Percentiles rank a stretch among this genome's conserved stretches.
These are phyloP conservation scores for Dentipellis fragilis DNA, from an alignment of 768 basidiomycete genomes.

Conservation along the genomic window DNA sequence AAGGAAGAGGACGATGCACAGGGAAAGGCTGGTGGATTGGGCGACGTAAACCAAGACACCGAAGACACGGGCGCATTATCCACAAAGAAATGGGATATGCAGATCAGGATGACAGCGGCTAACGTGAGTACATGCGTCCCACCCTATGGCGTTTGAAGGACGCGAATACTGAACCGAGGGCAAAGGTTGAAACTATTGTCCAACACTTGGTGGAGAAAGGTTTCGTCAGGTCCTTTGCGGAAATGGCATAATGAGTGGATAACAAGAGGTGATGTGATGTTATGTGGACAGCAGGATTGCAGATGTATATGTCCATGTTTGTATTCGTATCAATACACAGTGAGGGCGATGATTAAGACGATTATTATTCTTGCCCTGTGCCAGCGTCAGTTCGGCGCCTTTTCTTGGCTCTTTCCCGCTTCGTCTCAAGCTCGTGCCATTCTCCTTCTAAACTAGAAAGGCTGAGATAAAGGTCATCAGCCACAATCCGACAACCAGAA, in stretches of 20 bases:
- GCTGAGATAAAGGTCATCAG: constrained; percentile 26
- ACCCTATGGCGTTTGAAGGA: neutral
- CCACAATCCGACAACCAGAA: neutral
- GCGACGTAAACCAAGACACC: constrained; percentile 75
- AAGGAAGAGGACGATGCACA: constrained; percentile 87
- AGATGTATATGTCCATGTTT: constrained; percentile 5
- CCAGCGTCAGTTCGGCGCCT: constrained; percentile 49
- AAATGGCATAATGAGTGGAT: constrained; percentile 8
- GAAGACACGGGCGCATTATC: constrained; percentile 85
- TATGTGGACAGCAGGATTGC: too few relatives aligned
- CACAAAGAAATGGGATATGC: constrained; percentile 93
- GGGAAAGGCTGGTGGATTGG: constrained; percentile 89
- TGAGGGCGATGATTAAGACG: constrained; percentile 12
- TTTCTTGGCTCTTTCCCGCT: constrained; percentile 80
- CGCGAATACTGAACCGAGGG: neutral
- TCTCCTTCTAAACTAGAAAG: constrained; percentile 80
- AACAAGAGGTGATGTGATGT: neutral
- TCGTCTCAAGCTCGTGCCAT: constrained; percentile 97
- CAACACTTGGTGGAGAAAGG: constrained; percentile 69
- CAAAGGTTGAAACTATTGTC: constrained; percentile 78
- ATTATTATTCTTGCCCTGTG: constrained; percentile 5
- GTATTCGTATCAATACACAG: constrained; percentile 17
- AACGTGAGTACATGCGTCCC: constrained; percentile 43
- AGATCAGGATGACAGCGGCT: constrained; percentile 81
- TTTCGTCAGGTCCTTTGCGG: constrained; percentile 34